Conservation (phyloP, 495 filamentous ascomycete genomes). For the Polyplosphaeria fusca region DNA sequence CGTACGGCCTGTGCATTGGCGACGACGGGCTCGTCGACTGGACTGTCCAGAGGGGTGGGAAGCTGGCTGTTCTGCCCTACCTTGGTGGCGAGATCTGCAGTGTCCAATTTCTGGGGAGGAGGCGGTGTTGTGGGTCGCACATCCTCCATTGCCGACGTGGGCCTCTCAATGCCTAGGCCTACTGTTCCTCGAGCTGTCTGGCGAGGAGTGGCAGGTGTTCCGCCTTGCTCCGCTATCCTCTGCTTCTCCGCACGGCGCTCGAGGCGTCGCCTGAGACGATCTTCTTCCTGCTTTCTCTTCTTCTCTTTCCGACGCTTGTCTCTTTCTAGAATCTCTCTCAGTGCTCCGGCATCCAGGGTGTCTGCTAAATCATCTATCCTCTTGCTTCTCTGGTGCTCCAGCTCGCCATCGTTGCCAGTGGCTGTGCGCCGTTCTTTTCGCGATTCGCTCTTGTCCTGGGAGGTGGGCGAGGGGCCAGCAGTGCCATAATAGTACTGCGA, state of each 20-base stretch:
- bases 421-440: conserved; percentile 48
- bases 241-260: conserved; percentile 70
- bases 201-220: conserved; percentile 34
- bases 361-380: conserved; percentile 79
- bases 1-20: conserved; percentile 46
- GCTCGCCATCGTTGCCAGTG: conserved; percentile 26
- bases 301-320: conserved; percentile 74
- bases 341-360: conserved; percentile 70
- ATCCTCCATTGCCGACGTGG: conserved; percentile 42
- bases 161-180: conserved; percentile 36
- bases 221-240: conserved; percentile 34
- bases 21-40: conserved; percentile 46
- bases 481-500: conserved; percentile 44
- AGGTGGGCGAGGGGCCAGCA: conserved; percentile 11
- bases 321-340: conserved; percentile 80
- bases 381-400: conserved; percentile 66
- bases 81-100: background rate
- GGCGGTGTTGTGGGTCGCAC: conserved; percentile 15
- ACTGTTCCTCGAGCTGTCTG: conserved; percentile 40
- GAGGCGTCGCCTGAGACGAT: conserved; percentile 65
- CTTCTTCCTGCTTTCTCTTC: conserved; percentile 67
- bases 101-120: conserved; percentile 13
- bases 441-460: conserved; percentile 34
- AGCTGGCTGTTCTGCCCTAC: conserved; percentile 32
- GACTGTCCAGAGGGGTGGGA: conserved; percentile 35